Conservation (phyloP, 2,329 filamentous ascomycete species). For the Exophiala sp. region DNA sequence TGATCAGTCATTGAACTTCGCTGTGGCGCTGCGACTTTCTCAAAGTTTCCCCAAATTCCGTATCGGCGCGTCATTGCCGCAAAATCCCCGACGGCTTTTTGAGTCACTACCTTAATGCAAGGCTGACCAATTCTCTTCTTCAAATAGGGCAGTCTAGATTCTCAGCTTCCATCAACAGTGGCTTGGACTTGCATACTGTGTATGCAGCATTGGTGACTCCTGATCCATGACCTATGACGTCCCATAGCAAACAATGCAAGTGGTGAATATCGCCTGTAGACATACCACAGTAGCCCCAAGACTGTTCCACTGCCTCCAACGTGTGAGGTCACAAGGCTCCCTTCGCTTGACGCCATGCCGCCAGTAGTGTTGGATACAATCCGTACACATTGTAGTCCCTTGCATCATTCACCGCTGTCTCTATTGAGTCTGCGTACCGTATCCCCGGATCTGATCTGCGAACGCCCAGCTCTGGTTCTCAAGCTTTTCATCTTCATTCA, state of each 20-base stretch:
- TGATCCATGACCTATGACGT: too few relatives aligned
- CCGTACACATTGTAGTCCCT: neutral
- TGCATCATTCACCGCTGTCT: neutral
- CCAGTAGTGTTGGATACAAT: too few relatives aligned
- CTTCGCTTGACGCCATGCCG: conserved; percentile 7
- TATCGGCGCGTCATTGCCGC: conserved; percentile 14
- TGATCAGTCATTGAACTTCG: neutral
- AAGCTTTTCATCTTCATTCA: conserved; percentile 80
- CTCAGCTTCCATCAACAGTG: too few relatives aligned
- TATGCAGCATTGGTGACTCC: neutral
- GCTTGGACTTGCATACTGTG: too few relatives aligned
- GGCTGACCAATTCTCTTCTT: conserved; percentile 13
- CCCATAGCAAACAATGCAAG: too few relatives aligned
- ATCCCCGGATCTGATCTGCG: conserved; percentile 89
- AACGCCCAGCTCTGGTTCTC: conserved; percentile 98
- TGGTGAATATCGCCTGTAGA: too few relatives aligned
- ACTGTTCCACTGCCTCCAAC: too few relatives aligned
- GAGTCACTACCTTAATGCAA: conserved; percentile 6
- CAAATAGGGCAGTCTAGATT: too few relatives aligned
- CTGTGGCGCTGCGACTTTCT: conserved; percentile 10
- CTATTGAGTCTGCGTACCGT: conserved; percentile 73
- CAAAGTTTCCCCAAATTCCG: conserved; percentile 2
- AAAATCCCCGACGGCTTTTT: conserved; percentile 1
- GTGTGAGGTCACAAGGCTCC: neutral
- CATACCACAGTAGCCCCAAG: neutral